These are phyloP conservation scores for Dryas drummondii DNA, from an alignment of 306 rosid species.

Conservation along the genomic window DNA sequence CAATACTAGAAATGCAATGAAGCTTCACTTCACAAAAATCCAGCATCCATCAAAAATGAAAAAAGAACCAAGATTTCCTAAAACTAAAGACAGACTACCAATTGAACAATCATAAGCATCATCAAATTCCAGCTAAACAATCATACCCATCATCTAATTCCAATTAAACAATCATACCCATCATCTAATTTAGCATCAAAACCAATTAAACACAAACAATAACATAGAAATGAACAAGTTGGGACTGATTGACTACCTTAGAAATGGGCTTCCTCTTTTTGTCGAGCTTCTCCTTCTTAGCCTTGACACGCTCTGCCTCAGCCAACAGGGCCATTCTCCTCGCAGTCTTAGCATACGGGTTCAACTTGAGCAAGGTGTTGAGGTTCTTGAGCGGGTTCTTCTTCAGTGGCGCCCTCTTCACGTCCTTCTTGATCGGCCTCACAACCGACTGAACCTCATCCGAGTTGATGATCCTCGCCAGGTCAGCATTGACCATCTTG, in stretches of 20 bases:
- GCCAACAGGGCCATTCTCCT: slow-evolving; percentile 46
- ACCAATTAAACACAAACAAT: not conserved
- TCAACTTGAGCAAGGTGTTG: slow-evolving; percentile 36
- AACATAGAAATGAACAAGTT: not conserved
- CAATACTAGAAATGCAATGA: too few relatives aligned
- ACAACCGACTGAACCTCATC: slow-evolving; percentile 43
- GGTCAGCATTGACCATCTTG: slow-evolving; percentile 40
- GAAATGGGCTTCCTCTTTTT: slow-evolving; percentile 34
- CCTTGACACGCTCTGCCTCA: slow-evolving; percentile 36
- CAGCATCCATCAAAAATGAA: not conserved
- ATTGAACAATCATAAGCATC: not conserved
- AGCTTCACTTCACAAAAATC: not conserved
- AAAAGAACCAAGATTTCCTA: not conserved
- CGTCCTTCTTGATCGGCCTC: slow-evolving; percentile 36
- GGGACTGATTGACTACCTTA: slow-evolving; percentile 17
- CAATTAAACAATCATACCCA: not conserved
- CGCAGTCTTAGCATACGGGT: slow-evolving; percentile 46
- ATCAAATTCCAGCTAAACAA: too few relatives aligned
- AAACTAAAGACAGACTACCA: not conserved
- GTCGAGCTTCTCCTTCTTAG: slow-evolving; percentile 43
- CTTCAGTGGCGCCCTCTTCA: slow-evolving; percentile 37
- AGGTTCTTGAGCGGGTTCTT: slow-evolving; percentile 44
- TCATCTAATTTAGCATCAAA: not conserved
- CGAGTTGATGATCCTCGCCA: slow-evolving; percentile 37
- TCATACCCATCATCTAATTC: not conserved